Conservation (phyloP, 306 rosid genomes). For the Luffa aegyptiaca region DNA sequence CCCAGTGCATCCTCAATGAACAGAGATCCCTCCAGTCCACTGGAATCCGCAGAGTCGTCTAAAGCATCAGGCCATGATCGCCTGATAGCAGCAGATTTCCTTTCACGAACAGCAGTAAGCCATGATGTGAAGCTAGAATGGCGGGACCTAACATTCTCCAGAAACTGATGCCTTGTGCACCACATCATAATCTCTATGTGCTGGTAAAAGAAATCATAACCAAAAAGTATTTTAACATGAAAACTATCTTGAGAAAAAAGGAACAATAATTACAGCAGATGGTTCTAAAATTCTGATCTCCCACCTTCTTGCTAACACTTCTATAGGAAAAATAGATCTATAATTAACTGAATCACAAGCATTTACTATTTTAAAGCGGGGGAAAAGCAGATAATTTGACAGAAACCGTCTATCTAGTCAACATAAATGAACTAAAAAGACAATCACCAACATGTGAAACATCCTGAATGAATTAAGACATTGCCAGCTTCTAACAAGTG, state of each 20-base stretch:
- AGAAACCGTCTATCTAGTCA: not conserved
- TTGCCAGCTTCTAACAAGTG: not conserved
- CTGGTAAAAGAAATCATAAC: constrained; percentile 30
- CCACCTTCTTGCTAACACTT: not conserved
- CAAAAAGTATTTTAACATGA: not conserved
- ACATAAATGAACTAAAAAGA: not conserved
- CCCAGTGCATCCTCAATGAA: constrained; percentile 88
- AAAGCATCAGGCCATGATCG: constrained; percentile 91
- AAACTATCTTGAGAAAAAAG: not conserved
- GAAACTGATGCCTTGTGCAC: constrained; percentile 67
- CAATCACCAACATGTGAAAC: not conserved
- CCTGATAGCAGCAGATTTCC: constrained; percentile 67
- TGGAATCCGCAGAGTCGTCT: constrained; percentile 47
- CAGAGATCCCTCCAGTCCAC: constrained; percentile 53
- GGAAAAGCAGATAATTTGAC: not conserved
- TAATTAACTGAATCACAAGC: not conserved
- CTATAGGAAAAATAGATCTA: not conserved
- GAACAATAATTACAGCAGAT: not conserved
- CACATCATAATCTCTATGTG: constrained; percentile 90
- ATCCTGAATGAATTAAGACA: not conserved
- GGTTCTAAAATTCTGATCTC: not conserved
- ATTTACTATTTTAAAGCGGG: not conserved
- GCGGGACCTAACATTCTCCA: constrained; percentile 49
- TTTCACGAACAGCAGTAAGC: constrained; percentile 49
- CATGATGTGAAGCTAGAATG: constrained; percentile 43